Conservation (phyloP, 177 flowering plant species). For the Vitis hybrid region DNA sequence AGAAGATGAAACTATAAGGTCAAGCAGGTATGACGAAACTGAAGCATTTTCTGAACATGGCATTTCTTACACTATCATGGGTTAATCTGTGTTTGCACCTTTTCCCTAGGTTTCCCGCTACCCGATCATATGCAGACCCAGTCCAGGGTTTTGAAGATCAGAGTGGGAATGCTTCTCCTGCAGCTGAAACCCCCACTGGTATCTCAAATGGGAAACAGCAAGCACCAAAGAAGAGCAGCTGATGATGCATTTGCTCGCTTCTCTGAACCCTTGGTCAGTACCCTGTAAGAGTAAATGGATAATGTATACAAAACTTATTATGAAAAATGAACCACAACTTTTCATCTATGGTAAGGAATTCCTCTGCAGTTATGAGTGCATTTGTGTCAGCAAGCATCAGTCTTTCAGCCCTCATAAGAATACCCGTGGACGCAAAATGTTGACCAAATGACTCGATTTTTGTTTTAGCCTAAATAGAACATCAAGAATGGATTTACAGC, state of each 20-base stretch:
- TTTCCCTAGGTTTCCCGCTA: conserved; percentile 44
- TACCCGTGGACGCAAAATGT: too few species aligned
- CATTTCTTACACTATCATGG: not conserved
- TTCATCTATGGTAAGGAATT: too few species aligned
- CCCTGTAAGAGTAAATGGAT: too few species aligned
- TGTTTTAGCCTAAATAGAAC: too few species aligned
- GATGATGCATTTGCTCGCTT: not conserved
- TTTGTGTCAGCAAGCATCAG: too few species aligned
- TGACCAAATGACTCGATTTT: too few species aligned
- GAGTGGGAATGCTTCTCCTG: conserved; percentile 23
- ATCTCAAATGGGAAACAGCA: conserved; percentile 29
- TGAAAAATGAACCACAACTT: too few species aligned
- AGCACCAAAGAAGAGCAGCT: conserved; percentile 21
- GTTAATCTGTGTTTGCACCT: not conserved
- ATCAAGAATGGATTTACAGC: too few species aligned
- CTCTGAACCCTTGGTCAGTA: not conserved
- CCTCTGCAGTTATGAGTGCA: too few species aligned
- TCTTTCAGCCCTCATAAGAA: too few species aligned
- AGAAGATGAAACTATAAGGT: conserved; percentile 45
- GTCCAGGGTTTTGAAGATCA: conserved; percentile 41
- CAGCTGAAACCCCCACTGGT: conserved; percentile 29
- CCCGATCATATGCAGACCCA: conserved; percentile 47
- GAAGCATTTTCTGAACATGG: not conserved
- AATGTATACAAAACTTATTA: too few species aligned
- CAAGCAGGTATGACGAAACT: conserved; percentile 47